These are phyloP conservation scores for Populus nigra DNA, from an alignment of 345 rosid species.

Conservation along the genomic window DNA sequence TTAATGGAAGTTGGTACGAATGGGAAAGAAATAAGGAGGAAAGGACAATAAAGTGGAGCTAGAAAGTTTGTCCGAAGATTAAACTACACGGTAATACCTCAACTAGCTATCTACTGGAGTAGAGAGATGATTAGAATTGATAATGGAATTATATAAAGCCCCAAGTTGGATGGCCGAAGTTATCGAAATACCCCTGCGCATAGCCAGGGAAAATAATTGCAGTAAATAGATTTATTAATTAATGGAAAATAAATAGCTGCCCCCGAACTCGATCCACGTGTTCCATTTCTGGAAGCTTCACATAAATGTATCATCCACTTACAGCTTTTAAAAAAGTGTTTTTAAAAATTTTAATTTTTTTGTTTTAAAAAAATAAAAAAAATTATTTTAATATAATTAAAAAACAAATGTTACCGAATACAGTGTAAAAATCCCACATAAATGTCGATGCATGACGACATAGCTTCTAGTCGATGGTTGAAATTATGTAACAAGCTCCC, in stretches of 20 bases:
- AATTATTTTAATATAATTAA: no score
- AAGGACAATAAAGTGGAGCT: constrained; percentile 8
- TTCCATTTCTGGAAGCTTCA: not conserved
- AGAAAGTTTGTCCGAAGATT: not conserved
- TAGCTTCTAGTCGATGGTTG: not conserved
- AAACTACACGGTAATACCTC: not conserved
- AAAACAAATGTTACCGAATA: no score
- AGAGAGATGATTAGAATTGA: not conserved
- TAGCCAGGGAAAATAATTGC: not conserved
- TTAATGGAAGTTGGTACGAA: constrained; percentile 26
- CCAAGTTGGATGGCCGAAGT: constrained; percentile 15
- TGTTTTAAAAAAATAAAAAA: no score
- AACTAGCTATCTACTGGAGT: not conserved
- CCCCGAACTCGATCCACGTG: not conserved
- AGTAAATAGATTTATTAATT: no score
- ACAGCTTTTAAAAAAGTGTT: no score
- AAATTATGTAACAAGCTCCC: not conserved
- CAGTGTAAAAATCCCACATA: no score
- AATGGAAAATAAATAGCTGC: not conserved
- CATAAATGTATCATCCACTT: not conserved
- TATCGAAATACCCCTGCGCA: not conserved
- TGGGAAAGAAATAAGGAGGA: not conserved
- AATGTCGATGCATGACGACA: no score
- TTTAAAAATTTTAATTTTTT: no score
- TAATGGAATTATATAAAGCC: not conserved